A percentile compares a stretch with the other conserved stretches of the same genome.
These are phyloP conservation scores for Trypanosoma lewisi DNA, from an alignment of 208 protist species.

Conservation along the genomic window DNA sequence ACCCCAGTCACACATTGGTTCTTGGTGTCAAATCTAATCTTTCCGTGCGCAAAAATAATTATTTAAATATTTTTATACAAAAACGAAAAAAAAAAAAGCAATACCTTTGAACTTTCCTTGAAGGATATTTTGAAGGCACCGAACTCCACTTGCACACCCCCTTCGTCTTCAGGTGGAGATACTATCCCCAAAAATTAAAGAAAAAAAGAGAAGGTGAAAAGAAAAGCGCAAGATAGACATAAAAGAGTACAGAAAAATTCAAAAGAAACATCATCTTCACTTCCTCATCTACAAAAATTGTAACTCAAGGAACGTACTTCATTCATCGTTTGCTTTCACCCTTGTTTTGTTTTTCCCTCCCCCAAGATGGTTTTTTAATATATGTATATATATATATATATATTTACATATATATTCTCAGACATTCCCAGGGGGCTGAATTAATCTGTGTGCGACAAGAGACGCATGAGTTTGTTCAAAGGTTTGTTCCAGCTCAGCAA, in stretches of 20 bases:
- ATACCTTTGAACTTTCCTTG: constrained; percentile 3
- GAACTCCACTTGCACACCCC: no score
- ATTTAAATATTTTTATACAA: no score
- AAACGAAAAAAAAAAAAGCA: no score
- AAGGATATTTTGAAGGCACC: neutral
- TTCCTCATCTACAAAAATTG: neutral
- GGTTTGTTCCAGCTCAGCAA: constrained; percentile 55
- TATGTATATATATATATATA: no score
- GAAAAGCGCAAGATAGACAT: neutral
- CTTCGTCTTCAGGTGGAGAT: no score
- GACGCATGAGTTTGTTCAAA: constrained; percentile 80
- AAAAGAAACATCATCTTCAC: neutral
- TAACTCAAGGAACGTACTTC: neutral
- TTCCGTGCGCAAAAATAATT: no score
- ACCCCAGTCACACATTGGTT: constrained; percentile 25
- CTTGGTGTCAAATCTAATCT: neutral
- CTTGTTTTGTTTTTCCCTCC: neutral
- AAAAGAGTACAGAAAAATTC: neutral
- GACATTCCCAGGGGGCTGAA: constrained; percentile 11
- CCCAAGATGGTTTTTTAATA: constrained; percentile 12
- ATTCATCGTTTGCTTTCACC: neutral
- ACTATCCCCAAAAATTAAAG: neutral
- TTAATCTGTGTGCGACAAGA: constrained; percentile 41
- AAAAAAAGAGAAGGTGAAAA: neutral
- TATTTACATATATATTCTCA: constrained; percentile 9